Evolutionary conservation across 495 filamentous ascomycete species (phyloP).

Genomic region (Penicillium ucsense): DNA sequence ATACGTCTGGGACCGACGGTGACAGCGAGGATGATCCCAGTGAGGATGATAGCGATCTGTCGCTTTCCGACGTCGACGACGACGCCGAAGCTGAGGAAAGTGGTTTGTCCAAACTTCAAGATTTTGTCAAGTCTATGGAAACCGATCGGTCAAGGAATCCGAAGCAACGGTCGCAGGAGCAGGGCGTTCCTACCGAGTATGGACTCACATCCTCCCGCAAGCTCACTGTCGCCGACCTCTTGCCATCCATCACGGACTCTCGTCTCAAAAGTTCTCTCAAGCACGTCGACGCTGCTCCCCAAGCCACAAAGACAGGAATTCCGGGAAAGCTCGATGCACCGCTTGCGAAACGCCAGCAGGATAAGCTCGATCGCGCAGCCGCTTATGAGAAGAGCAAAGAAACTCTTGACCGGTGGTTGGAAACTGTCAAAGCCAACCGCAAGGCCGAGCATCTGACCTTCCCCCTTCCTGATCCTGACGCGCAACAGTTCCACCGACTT

Average conservation of each 20-base stretch:
- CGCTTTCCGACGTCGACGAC: conserved; percentile 52
- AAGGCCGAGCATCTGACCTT: conserved; percentile 89
- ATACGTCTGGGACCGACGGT: conserved; percentile 26
- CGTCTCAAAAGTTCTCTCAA: conserved; percentile 71
- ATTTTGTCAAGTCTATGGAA: conserved; percentile 61
- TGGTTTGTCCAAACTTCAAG: conserved; percentile 54
- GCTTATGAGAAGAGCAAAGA: conserved; percentile 90
- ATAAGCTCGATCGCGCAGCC: conserved; percentile 70
- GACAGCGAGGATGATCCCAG: conserved; percentile 43
- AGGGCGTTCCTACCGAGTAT: conserved; percentile 45
- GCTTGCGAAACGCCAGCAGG: conserved; percentile 81
- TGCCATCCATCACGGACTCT: conserved; percentile 64
- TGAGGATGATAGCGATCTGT: conserved; percentile 37
- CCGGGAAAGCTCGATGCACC: conserved; percentile 74
- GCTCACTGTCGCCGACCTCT: conserved; percentile 69
- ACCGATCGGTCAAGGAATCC: conserved; percentile 22
- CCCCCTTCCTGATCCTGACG: conserved; percentile 66
- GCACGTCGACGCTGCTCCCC: conserved; percentile 42
- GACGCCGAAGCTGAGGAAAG: conserved; percentile 48
- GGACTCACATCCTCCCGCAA: conserved; percentile 53
- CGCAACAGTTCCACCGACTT: conserved; percentile 33
- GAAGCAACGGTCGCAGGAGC: conserved; percentile 36
- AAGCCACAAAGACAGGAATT: conserved; percentile 37
- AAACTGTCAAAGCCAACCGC: conserved; percentile 89
- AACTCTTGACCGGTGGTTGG: conserved; percentile 80